Conservation (phyloP, 2,329 filamentous ascomycete genomes). For the Talaromyces sp. region DNA sequence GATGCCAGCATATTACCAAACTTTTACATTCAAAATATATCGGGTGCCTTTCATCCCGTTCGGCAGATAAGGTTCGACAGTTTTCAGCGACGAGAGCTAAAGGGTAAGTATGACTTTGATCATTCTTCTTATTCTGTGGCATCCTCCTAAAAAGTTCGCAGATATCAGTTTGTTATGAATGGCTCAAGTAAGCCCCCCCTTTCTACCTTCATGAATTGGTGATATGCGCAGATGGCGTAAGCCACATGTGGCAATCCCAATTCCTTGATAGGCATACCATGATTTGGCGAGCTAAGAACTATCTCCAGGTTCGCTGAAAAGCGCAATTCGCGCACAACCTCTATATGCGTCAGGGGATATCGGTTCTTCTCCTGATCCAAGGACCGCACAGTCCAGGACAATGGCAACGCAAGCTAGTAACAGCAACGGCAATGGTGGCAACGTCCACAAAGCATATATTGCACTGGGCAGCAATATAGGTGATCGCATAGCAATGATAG, state of each 20-base stretch:
- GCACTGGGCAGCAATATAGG: conserved; percentile 92
- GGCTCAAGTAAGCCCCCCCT: conserved; percentile 1
- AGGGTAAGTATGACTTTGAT: neutral
- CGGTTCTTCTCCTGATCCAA: neutral
- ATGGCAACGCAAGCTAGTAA: conserved; percentile 12
- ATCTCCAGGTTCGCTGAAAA: neutral
- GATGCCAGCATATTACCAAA: neutral
- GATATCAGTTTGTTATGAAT: neutral
- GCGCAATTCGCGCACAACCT: neutral
- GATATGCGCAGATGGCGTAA: neutral
- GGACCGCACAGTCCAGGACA: neutral
- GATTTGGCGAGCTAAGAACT: neutral
- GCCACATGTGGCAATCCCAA: conserved; percentile 1
- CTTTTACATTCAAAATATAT: neutral
- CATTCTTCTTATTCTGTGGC: neutral
- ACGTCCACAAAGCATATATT: conserved; percentile 62
- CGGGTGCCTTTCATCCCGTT: neutral
- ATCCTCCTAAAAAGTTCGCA: neutral
- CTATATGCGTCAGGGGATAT: neutral
- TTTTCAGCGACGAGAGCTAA: neutral
- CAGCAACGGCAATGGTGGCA: conserved; percentile 14
- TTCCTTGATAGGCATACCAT: neutral
- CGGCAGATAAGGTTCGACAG: neutral
- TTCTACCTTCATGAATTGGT: neutral
- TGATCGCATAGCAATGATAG: conserved; percentile 78